Evolutionary conservation across 1,284 basidiomycete genomes (phyloP).

Genomic region (Rugosomyces carneus): DNA sequence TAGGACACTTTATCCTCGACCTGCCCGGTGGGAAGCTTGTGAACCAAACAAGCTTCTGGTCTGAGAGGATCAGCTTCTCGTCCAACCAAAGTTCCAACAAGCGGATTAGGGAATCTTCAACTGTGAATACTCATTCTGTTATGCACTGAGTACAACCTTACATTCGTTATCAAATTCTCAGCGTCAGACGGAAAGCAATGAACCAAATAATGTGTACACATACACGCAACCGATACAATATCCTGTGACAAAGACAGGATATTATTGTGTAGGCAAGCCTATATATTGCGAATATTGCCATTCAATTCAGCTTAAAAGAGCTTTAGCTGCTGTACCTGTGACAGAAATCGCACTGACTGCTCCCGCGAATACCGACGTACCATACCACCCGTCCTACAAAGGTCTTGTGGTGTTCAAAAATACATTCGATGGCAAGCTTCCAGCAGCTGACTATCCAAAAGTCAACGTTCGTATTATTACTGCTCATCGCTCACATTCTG

Average conservation of each 20-base stretch:
- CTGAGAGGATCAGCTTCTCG: slow-evolving; percentile 55
- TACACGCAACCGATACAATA: slow-evolving; percentile 72
- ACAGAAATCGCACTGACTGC: slow-evolving; percentile 45
- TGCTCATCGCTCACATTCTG: background rate
- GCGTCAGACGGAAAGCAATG: slow-evolving; percentile 36
- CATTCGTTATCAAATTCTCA: slow-evolving; percentile 6
- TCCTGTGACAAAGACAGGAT: slow-evolving; percentile 82
- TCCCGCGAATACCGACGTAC: slow-evolving; percentile 42
- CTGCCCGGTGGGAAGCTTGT: slow-evolving; percentile 54
- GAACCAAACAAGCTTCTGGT: slow-evolving; percentile 77
- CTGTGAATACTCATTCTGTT: slow-evolving; percentile 40
- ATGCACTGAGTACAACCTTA: slow-evolving; percentile 25
- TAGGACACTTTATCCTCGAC: slow-evolving; percentile 84
- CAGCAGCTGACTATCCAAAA: slow-evolving; percentile 97
- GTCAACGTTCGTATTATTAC: slow-evolving; percentile 60
- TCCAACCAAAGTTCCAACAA: slow-evolving; percentile 26
- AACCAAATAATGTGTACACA: slow-evolving; percentile 40
- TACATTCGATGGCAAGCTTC: slow-evolving; percentile 82
- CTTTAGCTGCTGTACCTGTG: slow-evolving; percentile 76
- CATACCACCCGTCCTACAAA: slow-evolving; percentile 74
- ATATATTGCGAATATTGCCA: background rate
- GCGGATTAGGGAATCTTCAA: slow-evolving; percentile 57
- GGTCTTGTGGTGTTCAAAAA: slow-evolving; percentile 87
- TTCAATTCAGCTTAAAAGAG: slow-evolving; percentile 12
- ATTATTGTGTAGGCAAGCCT: slow-evolving; percentile 86